Evolutionary conservation across 768 basidiomycete genomes (phyloP).

Genomic region (Boletus tylopilopsis): DNA sequence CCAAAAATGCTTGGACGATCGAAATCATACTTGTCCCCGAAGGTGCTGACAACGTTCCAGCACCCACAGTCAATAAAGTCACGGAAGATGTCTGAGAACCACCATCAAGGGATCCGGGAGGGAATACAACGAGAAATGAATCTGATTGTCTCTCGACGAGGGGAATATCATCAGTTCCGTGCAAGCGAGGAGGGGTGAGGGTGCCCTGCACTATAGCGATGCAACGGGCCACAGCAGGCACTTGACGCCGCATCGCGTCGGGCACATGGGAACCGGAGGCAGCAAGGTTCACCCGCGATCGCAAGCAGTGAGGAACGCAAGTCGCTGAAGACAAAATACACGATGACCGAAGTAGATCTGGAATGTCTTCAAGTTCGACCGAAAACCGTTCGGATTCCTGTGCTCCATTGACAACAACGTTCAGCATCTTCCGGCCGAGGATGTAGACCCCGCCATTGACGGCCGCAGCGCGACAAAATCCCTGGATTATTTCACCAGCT

Average conservation of each 20-base stretch:
- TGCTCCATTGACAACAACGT: slow-evolving; percentile 29
- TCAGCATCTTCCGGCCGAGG: slow-evolving; percentile 44
- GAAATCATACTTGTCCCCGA: slow-evolving; percentile 51
- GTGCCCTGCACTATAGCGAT: slow-evolving; percentile 47
- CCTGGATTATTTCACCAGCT: slow-evolving; percentile 87
- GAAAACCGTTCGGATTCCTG: slow-evolving; percentile 31
- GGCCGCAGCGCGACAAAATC: slow-evolving; percentile 84
- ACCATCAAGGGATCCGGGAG: slow-evolving; percentile 52
- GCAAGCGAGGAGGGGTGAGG: slow-evolving; percentile 24
- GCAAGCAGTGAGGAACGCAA: slow-evolving; percentile 32
- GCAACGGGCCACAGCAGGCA: slow-evolving; percentile 38
- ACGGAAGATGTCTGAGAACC: slow-evolving; percentile 50
- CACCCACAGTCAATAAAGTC: slow-evolving; percentile 65
- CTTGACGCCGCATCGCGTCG: slow-evolving; percentile 1
- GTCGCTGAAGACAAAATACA: slow-evolving; percentile 50
- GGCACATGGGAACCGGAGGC: neutral
- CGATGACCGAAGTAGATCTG: slow-evolving; percentile 53
- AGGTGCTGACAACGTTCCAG: slow-evolving; percentile 72
- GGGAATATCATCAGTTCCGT: slow-evolving; percentile 19
- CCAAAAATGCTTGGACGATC: neutral
- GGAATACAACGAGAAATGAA: slow-evolving; percentile 69
- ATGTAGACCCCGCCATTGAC: slow-evolving; percentile 76
- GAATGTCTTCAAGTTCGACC: slow-evolving; percentile 55
- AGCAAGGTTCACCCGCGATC: slow-evolving; percentile 18
- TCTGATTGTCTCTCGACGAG: slow-evolving; percentile 38